Percentiles rank a stretch among this genome's conserved stretches.
These are phyloP conservation scores for Wickerhamiella shivajii DNA, from an alignment of 805 yeast genomes.

Conservation along the genomic window DNA sequence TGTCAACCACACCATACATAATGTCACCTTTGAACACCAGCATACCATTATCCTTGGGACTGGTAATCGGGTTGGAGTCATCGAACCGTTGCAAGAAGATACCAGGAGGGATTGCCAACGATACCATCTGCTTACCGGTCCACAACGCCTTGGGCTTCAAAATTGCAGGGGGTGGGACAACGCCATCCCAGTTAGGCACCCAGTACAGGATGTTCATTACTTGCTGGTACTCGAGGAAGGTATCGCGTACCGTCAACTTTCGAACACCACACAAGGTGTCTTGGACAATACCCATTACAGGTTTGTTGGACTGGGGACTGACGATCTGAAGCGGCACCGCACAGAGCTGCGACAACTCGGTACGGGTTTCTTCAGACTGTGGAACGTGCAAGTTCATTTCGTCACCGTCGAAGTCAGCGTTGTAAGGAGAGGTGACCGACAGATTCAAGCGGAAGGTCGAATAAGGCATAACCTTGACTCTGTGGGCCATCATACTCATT, in stretches of 20 bases:
- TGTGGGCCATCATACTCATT: constrained; percentile 99
- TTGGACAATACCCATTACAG: constrained; percentile 99
- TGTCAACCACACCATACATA: constrained; percentile 95
- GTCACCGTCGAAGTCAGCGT: constrained; percentile 99
- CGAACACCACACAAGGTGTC: constrained; percentile 96
- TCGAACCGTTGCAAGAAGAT: constrained; percentile 89
- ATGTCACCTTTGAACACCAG: constrained; percentile 89
- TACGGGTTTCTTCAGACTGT: constrained; percentile 94
- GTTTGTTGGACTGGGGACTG: constrained; percentile 96
- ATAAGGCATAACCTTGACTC: constrained; percentile 97
- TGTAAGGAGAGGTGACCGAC: constrained; percentile 98
- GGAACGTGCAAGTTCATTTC: constrained; percentile 99
- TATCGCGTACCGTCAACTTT: constrained; percentile 86
- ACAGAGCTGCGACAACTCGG: constrained; percentile 86
- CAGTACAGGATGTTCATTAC: constrained; percentile 94
- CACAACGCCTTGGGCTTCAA: constrained; percentile 90
- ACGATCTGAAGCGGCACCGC: constrained; percentile 97
- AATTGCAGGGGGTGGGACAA: constrained; percentile 89
- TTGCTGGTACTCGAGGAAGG: constrained; percentile 77
- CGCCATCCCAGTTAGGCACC: constrained; percentile 99
- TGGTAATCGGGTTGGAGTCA: constrained; percentile 65
- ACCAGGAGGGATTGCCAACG: constrained; percentile 90
- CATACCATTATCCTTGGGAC: constrained; percentile 94
- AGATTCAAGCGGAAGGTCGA: constrained; percentile 92
- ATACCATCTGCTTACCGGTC: constrained; percentile 92